Conservation (phyloP, 1,284 basidiomycete species). For the Fistulinella staudtii region DNA sequence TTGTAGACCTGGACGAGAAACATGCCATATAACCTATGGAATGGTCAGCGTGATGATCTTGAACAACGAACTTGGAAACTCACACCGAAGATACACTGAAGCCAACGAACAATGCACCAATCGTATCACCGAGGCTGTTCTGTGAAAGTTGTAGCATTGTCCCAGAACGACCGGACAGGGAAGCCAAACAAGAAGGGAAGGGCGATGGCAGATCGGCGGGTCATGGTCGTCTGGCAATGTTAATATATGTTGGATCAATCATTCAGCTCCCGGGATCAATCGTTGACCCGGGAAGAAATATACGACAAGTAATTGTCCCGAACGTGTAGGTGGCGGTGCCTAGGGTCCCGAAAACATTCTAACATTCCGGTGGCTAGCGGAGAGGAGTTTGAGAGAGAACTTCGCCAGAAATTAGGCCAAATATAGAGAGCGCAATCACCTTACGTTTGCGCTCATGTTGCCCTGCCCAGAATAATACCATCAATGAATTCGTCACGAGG, state of each 20-base stretch:
- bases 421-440: slow-evolving; percentile 2
- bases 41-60: background rate
- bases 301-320: slow-evolving; percentile 1
- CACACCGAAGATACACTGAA: slow-evolving; percentile 47
- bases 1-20: slow-evolving; percentile 49
- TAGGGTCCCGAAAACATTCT: background rate
- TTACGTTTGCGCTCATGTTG: slow-evolving; percentile 1
- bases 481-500: background rate
- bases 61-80: slow-evolving; percentile 22
- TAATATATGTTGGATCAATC: slow-evolving; percentile 11
- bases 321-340: background rate
- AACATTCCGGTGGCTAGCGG: background rate
- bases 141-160: too few species aligned
- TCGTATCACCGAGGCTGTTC: slow-evolving; percentile 43
- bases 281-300: slow-evolving; percentile 9
- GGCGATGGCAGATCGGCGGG: background rate
- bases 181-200: slow-evolving; percentile 1
- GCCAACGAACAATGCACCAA: slow-evolving; percentile 57
- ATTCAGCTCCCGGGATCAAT: slow-evolving; percentile 7
- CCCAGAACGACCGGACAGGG: background rate
- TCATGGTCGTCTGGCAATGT: background rate
- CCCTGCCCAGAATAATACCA: slow-evolving; percentile 3
- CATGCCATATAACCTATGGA: slow-evolving; percentile 44
- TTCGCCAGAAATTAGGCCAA: slow-evolving; percentile 3
- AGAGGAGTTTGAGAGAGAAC: background rate